phyloP scores from a whole-genome alignment of 345 rosid species.

The Crucihimalaya himalaica region DNA sequence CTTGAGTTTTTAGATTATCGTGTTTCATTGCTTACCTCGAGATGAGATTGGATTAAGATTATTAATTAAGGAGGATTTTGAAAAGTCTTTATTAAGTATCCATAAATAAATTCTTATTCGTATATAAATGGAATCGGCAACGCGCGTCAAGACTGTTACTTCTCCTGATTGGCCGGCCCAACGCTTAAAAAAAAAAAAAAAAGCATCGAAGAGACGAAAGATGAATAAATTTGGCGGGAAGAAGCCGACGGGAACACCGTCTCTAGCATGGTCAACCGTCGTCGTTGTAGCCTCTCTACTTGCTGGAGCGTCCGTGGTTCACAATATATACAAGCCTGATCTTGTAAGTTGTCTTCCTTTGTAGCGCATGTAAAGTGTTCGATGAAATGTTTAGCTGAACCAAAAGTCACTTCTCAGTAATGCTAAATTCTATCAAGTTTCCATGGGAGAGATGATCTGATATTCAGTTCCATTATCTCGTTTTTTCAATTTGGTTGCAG shows the following conservation, averaged over 20 bases:
- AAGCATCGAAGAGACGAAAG: background rate
- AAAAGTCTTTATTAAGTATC: too few species aligned
- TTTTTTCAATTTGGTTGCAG: slow-evolving; percentile 37
- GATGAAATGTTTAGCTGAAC: slow-evolving; percentile 45
- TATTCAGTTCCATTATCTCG: background rate
- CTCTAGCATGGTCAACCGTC: slow-evolving; percentile 58
- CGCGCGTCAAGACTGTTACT: background rate
- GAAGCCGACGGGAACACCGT: slow-evolving; percentile 72
- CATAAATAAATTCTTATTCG: too few species aligned
- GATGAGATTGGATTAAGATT: too few species aligned
- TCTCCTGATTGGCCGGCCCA: background rate
- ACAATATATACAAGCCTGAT: slow-evolving; percentile 63
- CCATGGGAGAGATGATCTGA: background rate
- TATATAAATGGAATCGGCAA: background rate
- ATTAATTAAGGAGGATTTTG: too few species aligned
- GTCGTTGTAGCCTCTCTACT: slow-evolving; percentile 69
- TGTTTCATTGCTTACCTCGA: too few species aligned
- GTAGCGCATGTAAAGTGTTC: slow-evolving; percentile 39
- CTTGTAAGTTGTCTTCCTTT: slow-evolving; percentile 43
- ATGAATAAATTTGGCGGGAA: slow-evolving; percentile 61
- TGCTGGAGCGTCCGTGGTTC: slow-evolving; percentile 73
- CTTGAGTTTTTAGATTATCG: too few species aligned
- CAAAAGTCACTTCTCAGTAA: background rate
- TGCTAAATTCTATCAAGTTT: background rate
- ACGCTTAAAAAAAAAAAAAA: background rate